Conservation (phyloP, 106 monocot genomes). For the Narthecium ossifragum region DNA sequence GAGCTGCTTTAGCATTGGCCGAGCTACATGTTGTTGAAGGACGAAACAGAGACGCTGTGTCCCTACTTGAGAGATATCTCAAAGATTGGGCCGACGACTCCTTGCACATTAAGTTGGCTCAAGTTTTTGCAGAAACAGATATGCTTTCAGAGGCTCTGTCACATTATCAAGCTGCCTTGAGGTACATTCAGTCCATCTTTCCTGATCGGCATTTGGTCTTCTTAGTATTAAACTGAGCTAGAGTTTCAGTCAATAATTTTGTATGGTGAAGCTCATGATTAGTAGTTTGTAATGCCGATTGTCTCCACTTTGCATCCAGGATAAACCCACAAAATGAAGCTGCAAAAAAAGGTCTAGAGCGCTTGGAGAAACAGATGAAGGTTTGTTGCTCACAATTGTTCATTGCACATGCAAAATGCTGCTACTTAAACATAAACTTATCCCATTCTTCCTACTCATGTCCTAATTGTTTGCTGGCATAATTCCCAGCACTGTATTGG, state of each 20-base stretch:
- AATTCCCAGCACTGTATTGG: too few species aligned
- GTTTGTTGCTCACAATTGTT: too few species aligned
- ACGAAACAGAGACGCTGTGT: constrained; percentile 76
- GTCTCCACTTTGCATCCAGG: constrained; percentile 25
- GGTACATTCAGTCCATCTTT: constrained; percentile 31
- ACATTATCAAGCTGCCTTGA: constrained; percentile 93
- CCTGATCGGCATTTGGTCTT: background rate
- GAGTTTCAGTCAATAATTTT: background rate
- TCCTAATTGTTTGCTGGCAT: too few species aligned
- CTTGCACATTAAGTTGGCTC: constrained; percentile 89
- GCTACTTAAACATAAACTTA: too few species aligned
- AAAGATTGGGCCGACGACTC: constrained; percentile 97
- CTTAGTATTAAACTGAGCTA: too few species aligned
- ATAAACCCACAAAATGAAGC: constrained; percentile 95
- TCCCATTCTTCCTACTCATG: too few species aligned
- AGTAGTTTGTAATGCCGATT: background rate
- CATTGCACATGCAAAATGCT: background rate
- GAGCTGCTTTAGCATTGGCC: constrained; percentile 88
- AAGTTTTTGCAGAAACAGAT: constrained; percentile 91
- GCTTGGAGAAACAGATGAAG: constrained; percentile 99
- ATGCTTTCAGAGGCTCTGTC: constrained; percentile 85
- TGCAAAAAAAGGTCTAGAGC: constrained; percentile 90
- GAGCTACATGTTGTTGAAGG: constrained; percentile 91
- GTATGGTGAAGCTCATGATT: background rate
- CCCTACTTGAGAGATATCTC: constrained; percentile 86